A percentile compares a stretch with the other conserved stretches of the same genome.
Evolutionary conservation across 192 early-diverging fungal genomes (phyloP).

Genomic region (Ramicandelaber brevisporus): DNA sequence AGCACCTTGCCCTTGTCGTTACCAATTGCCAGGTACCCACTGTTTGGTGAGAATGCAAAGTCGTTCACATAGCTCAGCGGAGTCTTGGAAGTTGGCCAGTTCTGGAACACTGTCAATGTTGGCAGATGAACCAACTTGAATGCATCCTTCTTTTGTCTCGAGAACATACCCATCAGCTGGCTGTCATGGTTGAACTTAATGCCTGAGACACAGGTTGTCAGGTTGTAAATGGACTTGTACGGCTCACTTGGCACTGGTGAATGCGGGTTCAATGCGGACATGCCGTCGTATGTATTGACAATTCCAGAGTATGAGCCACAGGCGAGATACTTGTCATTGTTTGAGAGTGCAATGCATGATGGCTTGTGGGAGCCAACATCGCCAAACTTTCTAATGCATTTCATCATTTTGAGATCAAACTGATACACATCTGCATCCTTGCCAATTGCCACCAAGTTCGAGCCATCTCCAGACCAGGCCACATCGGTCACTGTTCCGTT

Average conservation of each 20-base stretch:
- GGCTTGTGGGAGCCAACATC: constrained; percentile 67
- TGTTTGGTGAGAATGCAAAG: constrained; percentile 71
- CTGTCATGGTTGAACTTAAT: constrained; percentile 68
- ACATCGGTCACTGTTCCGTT: constrained; percentile 48
- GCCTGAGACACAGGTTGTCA: constrained; percentile 54
- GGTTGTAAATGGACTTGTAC: constrained; percentile 50
- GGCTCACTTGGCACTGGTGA: too few species aligned
- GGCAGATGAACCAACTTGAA: constrained; percentile 65
- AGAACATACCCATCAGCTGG: constrained; percentile 57
- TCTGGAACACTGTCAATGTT: constrained; percentile 52
- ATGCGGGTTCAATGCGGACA: too few species aligned
- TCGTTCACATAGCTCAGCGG: constrained; percentile 57
- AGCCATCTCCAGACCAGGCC: constrained; percentile 56
- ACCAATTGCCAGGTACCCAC: constrained; percentile 72
- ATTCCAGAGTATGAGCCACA: constrained; percentile 62
- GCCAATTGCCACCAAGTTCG: constrained; percentile 50
- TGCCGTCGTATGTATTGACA: constrained; percentile 66
- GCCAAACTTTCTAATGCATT: constrained; percentile 48
- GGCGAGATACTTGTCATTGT: constrained; percentile 50
- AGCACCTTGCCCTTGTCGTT: constrained; percentile 76
- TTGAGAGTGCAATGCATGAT: constrained; percentile 37
- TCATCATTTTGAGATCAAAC: constrained; percentile 54
- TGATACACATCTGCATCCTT: constrained; percentile 69
- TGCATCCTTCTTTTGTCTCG: constrained; percentile 42
- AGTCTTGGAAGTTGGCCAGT: constrained; percentile 78